Conservation (phyloP, 2,329 filamentous ascomycete genomes). For the Cercospora sp. region DNA sequence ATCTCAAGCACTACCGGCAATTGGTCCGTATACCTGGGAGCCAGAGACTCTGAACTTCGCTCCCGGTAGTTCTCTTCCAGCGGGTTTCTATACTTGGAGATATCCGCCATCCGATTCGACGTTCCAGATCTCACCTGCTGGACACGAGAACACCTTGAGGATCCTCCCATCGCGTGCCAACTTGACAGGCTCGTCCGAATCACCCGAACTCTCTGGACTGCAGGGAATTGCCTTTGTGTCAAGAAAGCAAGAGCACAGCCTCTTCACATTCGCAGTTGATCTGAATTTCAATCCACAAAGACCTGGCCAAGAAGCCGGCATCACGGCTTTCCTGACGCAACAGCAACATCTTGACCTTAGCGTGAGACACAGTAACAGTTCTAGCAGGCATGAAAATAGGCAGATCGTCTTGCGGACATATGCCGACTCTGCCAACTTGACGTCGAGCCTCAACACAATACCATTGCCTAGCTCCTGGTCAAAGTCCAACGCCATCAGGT, state of each 20-base stretch:
- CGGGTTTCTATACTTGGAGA: slow-evolving; percentile 60
- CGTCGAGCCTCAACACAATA: slow-evolving; percentile 1
- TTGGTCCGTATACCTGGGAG: slow-evolving; percentile 32
- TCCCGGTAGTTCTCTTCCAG: slow-evolving; percentile 49
- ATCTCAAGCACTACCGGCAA: slow-evolving; percentile 8
- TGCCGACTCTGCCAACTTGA: slow-evolving; percentile 8
- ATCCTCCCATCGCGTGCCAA: slow-evolving; percentile 55
- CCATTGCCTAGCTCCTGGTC: background rate
- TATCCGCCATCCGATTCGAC: slow-evolving; percentile 45
- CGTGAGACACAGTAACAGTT: background rate
- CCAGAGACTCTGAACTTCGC: slow-evolving; percentile 53
- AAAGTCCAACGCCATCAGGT: background rate
- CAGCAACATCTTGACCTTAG: slow-evolving; percentile 55
- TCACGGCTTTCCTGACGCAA: slow-evolving; percentile 57
- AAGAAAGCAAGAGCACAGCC: slow-evolving; percentile 56
- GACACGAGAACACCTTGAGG: slow-evolving; percentile 48
- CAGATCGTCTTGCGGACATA: slow-evolving; percentile 12
- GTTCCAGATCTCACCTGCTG: slow-evolving; percentile 50
- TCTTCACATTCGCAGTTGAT: slow-evolving; percentile 55
- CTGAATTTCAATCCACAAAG: slow-evolving; percentile 47
- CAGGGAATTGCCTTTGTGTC: slow-evolving; percentile 56
- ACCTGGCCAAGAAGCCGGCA: slow-evolving; percentile 53
- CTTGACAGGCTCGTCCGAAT: slow-evolving; percentile 51
- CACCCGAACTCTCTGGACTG: slow-evolving; percentile 52
- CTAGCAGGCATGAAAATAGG: background rate